Evolutionary conservation across 2,329 filamentous ascomycete species (phyloP), one percentile per base, ranked within the genome.

Genomic region (Fusarium staphyleae): DNA sequence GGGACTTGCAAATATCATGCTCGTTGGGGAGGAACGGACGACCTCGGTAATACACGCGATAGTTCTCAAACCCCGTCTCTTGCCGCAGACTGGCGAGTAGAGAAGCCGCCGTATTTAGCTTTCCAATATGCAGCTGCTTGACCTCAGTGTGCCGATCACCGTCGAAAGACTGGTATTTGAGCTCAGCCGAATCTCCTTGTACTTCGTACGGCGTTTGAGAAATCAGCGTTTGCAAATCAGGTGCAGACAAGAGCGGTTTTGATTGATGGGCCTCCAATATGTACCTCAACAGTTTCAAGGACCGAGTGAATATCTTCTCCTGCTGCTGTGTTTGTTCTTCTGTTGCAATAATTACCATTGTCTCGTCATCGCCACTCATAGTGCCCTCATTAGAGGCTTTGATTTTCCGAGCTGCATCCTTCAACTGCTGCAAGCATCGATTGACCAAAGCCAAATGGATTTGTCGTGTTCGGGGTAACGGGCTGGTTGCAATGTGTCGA

Each of bases 151-250:
- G 81, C 2, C 73, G 73, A 18, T 80, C 72, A 11, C 84, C 85
- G 66, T 88, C 83, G 63, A 91, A 91, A 2, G 85, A 85, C 70
- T 93, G 90, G 66, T 90, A 93, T 44, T 85, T 87, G 14, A 95
- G 79, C 43, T 84, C 81, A 1, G 91, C 78, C 3, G 81, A 75
- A 30, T 89, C 83, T 6, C 90, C 89, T 59, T 82, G 81, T 0
- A 86, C 70, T 29, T 79, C 72, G 28, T 81, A 78, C 0, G 81
- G 78, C 4, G 76, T 74, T 24, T 80, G 74, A 3, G 82, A 72
- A 42, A 87, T 80, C 19, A 83, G 70, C 8, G 80, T 77, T 51
- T 81, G 74, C 45, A 84, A 68, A 53, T 85, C 84, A 2, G 86
- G 84, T 8, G 81, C 78, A 6, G 84, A 80, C 56, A 87, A 84